phyloP scores from a whole-genome alignment of 768 basidiomycete species.

The Tylopilus rubrobrunneus region DNA sequence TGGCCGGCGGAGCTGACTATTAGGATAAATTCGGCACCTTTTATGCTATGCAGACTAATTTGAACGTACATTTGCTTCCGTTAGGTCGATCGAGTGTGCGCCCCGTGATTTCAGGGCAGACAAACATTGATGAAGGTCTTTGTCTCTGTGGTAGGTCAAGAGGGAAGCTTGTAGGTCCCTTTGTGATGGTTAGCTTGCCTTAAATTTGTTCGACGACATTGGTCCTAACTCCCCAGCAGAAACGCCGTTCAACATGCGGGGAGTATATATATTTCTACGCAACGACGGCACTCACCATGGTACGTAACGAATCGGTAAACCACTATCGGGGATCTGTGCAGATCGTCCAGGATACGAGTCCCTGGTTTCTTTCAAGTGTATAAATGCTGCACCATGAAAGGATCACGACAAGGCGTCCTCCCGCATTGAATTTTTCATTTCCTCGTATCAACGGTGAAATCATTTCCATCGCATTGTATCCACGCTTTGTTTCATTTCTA shows the following conservation, averaged over 20 bases:
- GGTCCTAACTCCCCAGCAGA: neutral
- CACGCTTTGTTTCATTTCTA: conserved; percentile 14
- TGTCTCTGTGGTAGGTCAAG: neutral
- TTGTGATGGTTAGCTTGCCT: neutral
- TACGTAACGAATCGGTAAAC: conserved; percentile 18
- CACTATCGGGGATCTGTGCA: conserved; percentile 7
- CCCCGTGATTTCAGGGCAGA: neutral
- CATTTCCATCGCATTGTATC: conserved; percentile 7
- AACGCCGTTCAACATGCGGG: neutral
- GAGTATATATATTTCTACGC: neutral
- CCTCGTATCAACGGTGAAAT: conserved; percentile 7
- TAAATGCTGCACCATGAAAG: conserved; percentile 13
- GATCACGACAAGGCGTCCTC: conserved; percentile 2
- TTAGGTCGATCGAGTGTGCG: neutral
- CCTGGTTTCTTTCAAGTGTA: conserved; percentile 25
- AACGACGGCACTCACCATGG: neutral
- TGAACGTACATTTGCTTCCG: conserved; percentile 12
- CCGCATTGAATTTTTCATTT: neutral
- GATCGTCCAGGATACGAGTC: conserved; percentile 8
- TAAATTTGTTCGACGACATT: neutral
- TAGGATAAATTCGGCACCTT: neutral
- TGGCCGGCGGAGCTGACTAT: neutral
- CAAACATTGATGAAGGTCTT: neutral
- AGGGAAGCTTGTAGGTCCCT: neutral
- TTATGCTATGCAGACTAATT: neutral